Conservation (phyloP, 495 filamentous ascomycete species). For the Diplogelasinospora grovesii region DNA sequence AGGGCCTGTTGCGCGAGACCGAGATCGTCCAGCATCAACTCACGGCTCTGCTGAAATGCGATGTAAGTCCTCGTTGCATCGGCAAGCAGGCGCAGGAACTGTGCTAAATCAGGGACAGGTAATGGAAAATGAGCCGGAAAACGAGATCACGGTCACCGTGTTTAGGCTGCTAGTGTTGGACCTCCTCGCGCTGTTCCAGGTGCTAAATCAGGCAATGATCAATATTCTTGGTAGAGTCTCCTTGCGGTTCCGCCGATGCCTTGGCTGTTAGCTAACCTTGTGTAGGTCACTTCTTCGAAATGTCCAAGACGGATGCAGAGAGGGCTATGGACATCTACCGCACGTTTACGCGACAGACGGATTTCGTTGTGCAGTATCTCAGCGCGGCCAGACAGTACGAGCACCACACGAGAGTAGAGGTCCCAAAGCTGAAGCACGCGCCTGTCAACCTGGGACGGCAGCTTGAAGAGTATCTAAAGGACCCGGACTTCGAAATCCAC, state of each 20-base stretch:
- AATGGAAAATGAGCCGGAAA: constrained; percentile 82
- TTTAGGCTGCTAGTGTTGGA: constrained; percentile 90
- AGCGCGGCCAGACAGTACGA: constrained; percentile 83
- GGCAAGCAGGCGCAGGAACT: constrained; percentile 19
- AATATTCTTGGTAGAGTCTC: constrained; percentile 75
- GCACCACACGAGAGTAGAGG: constrained; percentile 83
- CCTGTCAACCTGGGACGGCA: constrained; percentile 83
- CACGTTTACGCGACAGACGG: constrained; percentile 86
- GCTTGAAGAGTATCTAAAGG: constrained; percentile 90
- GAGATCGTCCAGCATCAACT: constrained; percentile 89
- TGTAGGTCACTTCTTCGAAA: constrained; percentile 93
- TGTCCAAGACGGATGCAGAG: constrained; percentile 91
- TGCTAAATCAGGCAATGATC: constrained; percentile 96
- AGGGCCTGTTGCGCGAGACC: constrained; percentile 87
- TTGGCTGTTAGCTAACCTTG: constrained; percentile 16
- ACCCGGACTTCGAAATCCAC: constrained; percentile 93
- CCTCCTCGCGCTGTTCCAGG: constrained; percentile 82
- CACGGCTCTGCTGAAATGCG: constrained; percentile 75
- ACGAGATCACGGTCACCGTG: constrained; percentile 94
- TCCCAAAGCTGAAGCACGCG: constrained; percentile 96
- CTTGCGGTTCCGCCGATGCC: not conserved
- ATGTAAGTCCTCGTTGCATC: constrained; percentile 46
- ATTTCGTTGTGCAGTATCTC: constrained; percentile 85
- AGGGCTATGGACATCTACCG: constrained; percentile 90
- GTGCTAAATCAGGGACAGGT: constrained; percentile 47